Evolutionary conservation across 2,329 filamentous ascomycete genomes (phyloP), one percentile per base, ranked within the genome.

Genomic region (Passalora sequoiae): DNA sequence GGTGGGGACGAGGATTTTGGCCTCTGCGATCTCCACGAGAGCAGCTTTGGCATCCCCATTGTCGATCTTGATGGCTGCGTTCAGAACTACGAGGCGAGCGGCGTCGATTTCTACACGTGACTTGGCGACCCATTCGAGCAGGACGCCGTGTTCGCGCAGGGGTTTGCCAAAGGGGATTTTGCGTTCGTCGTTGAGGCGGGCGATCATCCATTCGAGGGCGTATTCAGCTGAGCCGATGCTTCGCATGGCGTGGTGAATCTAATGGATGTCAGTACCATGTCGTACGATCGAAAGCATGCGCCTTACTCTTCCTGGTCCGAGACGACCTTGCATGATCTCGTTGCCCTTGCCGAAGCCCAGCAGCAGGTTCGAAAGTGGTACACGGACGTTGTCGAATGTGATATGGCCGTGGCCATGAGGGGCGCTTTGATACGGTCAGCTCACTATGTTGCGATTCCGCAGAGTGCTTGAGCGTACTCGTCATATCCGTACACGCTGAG

Each of bases 181-280:
- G 59, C 72, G 75, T 40, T 86, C 81, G 69, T 97, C 91, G 69
- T 97, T 97, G 70, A 95, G 83, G 49, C 92, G 84, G 60, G 88
- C 85, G 46, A 97, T 78, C 80, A 97, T 85, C 84, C 86, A 95
- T 61, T 97, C 91, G 16, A 97, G 78, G 0, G 89, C 92, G 54
- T 83, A 80, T 69, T 97, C 92, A 12, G 92, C 80, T 40, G 87
- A 84, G 37, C 92, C 92, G 62, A 98, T 92, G 44, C 82, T 83
- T 54, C 92, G 82, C 92, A 97, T 97, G 44, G 89, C 88, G 70
- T 98, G 92, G 71, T 98, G 92, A 64, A 98, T 97, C 44, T n/a
- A n/a, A n/a, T n/a, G n/a, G n/a, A n/a, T n/a, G n/a, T n/a, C n/a
- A n/a, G n/a, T n/a, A n/a, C n/a, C n/a, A n/a, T n/a, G n/a, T n/a